These are phyloP conservation scores for Cordyceps tenuipes DNA, from an alignment of 2,329 filamentous ascomycete genomes.

Conservation along the genomic window DNA sequence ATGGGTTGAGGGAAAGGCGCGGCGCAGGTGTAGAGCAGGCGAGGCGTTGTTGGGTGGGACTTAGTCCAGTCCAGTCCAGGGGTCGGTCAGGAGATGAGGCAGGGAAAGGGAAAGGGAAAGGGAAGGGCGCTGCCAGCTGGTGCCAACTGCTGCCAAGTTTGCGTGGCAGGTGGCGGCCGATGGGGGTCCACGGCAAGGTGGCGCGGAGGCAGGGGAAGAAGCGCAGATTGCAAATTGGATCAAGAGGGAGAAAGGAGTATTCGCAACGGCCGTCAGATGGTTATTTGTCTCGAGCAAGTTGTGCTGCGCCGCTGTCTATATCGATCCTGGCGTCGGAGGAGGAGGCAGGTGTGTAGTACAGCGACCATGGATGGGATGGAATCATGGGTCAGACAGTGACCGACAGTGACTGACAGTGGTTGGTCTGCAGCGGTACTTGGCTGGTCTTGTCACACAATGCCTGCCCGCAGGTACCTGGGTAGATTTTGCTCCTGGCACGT, in stretches of 20 bases:
- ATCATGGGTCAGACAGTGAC: background rate
- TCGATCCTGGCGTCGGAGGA: too few relatives aligned
- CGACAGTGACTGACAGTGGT: background rate
- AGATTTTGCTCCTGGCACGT: too few relatives aligned
- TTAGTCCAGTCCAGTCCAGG: background rate
- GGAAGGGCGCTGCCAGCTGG: background rate
- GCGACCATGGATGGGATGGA: background rate
- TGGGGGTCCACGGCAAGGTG: background rate
- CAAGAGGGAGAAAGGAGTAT: background rate
- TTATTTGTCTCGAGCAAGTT: background rate
- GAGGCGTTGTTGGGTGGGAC: constrained; percentile 4
- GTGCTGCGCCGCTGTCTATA: background rate
- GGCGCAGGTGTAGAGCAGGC: background rate
- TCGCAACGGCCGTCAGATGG: background rate
- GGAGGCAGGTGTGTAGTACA: too few relatives aligned
- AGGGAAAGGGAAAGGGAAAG: background rate
- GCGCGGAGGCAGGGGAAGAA: background rate
- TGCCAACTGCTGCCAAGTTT: background rate
- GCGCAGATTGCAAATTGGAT: background rate
- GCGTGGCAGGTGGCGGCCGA: background rate
- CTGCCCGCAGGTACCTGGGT: too few relatives aligned
- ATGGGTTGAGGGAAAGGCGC: background rate
- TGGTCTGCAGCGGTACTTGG: background rate
- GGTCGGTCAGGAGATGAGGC: constrained; percentile 1
- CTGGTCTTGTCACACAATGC: too few relatives aligned